Evolutionary conservation across 2,329 filamentous ascomycete genomes (phyloP).

Genomic region (Apiospora hydei): DNA sequence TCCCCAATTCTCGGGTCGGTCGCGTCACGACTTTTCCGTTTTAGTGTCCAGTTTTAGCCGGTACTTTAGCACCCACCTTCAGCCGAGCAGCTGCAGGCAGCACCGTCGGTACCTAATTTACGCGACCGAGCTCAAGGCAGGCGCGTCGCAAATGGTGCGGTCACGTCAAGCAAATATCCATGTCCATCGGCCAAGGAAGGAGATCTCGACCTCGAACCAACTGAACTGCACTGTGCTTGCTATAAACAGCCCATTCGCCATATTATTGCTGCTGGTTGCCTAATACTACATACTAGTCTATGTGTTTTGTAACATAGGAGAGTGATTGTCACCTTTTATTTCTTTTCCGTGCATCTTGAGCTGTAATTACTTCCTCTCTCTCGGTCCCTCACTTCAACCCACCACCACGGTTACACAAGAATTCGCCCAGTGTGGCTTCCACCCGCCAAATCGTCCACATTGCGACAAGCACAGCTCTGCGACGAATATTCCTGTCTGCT

Average conservation of each 20-base stretch:
- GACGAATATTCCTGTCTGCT: slow-evolving; percentile 31
- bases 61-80: background rate
- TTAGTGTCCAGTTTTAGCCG: background rate
- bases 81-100: background rate
- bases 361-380: background rate
- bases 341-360: background rate
- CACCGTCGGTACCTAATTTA: slow-evolving; percentile 8
- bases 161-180: slow-evolving; percentile 17
- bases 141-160: background rate
- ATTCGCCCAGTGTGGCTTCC: slow-evolving; percentile 8
- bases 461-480: slow-evolving; percentile 35
- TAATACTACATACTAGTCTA: background rate
- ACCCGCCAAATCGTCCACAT: slow-evolving; percentile 33
- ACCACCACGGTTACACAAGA: background rate
- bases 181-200: background rate
- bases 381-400: slow-evolving; percentile 1
- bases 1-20: slow-evolving; percentile 5
- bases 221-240: background rate
- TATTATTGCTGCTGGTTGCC: background rate
- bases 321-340: background rate
- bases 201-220: background rate
- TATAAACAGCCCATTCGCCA: slow-evolving; percentile 10
- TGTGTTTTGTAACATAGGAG: background rate
- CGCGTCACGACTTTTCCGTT: background rate
- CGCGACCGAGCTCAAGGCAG: slow-evolving; percentile 6